These are phyloP conservation scores for Globisporangium radiosum DNA, from an alignment of 352 stramenopile genomes.

Conservation along the genomic window DNA sequence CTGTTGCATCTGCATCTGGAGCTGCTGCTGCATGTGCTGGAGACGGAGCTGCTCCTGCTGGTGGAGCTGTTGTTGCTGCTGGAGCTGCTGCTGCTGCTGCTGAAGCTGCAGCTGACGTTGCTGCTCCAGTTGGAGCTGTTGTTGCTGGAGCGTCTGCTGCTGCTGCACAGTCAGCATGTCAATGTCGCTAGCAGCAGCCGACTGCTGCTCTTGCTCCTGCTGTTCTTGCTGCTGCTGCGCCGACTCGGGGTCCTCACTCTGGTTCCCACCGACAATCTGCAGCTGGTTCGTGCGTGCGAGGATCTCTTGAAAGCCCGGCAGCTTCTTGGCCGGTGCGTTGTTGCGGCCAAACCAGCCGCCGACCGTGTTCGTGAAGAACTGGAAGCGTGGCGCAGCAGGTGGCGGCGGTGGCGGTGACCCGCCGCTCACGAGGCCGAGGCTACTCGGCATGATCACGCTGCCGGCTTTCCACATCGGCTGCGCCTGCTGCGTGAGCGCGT, in stretches of 20 bases:
- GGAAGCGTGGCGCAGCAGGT: constrained; percentile 16
- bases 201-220: constrained; percentile 2
- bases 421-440: constrained; percentile 9
- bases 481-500: constrained; percentile 45
- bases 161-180: background rate
- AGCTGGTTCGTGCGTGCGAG: constrained; percentile 58
- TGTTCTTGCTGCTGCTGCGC: constrained; percentile 2
- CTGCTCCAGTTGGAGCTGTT: background rate
- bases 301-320: constrained; percentile 63
- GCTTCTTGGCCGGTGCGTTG: constrained; percentile 22
- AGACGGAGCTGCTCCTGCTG: constrained; percentile 1
- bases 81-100: constrained; percentile 1
- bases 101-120: constrained; percentile 1
- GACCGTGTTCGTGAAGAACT: constrained; percentile 13
- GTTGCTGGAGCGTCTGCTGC: constrained; percentile 8
- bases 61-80: background rate
- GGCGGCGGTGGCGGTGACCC: constrained; percentile 13
- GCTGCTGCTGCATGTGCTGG: background rate
- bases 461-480: constrained; percentile 43
- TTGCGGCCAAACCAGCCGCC: constrained; percentile 13
- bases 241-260: background rate
- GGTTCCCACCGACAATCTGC: constrained; percentile 34
- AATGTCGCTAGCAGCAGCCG: too few species aligned
- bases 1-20: constrained; percentile 4
- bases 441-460: constrained; percentile 23